Conservation (phyloP, 2,329 filamentous ascomycete genomes). For the Cephalotrichum gorgonifer region DNA sequence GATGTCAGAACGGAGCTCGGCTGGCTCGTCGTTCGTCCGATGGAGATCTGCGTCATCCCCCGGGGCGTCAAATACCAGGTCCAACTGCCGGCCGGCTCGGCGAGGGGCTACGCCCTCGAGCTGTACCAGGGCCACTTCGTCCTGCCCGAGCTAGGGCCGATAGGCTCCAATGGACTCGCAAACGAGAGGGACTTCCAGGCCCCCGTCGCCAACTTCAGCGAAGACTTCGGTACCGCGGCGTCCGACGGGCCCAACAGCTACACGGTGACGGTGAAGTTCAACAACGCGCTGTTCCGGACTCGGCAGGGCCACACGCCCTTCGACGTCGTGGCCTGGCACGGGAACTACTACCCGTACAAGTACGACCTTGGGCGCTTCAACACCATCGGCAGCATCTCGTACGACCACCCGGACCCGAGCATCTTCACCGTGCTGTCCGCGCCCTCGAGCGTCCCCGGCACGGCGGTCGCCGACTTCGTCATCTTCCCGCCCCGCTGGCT, state of each 20-base stretch:
- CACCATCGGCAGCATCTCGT: constrained; percentile 61
- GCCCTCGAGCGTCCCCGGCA: constrained; percentile 48
- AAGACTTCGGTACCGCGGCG: constrained; percentile 34
- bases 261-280: constrained; percentile 54
- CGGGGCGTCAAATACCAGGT: constrained; percentile 61
- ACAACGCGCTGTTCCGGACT: constrained; percentile 55
- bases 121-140: constrained; percentile 57
- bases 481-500: constrained; percentile 66
- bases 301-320: constrained; percentile 63
- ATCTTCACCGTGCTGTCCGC: constrained; percentile 67
- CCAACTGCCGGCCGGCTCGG: constrained; percentile 43
- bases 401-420: constrained; percentile 68
- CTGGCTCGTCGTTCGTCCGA: constrained; percentile 55
- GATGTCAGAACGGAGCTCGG: constrained; percentile 67
- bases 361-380: constrained; percentile 73
- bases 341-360: constrained; percentile 71
- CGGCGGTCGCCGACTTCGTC: constrained; percentile 60
- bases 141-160: constrained; percentile 58
- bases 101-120: constrained; percentile 61
- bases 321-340: constrained; percentile 73
- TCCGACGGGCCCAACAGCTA: constrained; percentile 21
- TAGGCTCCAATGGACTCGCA: constrained; percentile 58
- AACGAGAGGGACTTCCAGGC: constrained; percentile 63
- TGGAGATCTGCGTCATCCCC: constrained; percentile 63
- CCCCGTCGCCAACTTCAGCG: constrained; percentile 54